Evolutionary conservation across 805 yeast species (phyloP).

Genomic region (Lachancea sp.): DNA sequence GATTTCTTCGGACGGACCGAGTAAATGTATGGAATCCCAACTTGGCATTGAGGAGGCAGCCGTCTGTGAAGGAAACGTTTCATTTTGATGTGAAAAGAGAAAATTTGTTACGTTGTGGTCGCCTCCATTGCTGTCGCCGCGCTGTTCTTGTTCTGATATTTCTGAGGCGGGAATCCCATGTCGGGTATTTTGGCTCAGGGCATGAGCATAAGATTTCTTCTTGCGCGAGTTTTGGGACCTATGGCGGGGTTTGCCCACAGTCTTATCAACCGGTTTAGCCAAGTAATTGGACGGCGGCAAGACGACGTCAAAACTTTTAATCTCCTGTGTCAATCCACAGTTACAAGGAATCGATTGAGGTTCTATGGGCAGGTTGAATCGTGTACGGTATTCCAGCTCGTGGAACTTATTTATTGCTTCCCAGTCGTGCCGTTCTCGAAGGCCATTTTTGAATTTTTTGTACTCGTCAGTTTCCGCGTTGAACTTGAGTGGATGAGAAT

Average conservation of each 20-base stretch:
- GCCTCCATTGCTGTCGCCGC: no score
- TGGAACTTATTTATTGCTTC: constrained; percentile 33
- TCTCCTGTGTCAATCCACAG: constrained; percentile 34
- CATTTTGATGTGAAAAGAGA: no score
- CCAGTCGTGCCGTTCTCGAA: constrained; percentile 26
- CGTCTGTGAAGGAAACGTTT: background rate
- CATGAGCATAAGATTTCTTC: constrained; percentile 5
- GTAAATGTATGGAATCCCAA: constrained; percentile 2
- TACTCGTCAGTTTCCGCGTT: constrained; percentile 33
- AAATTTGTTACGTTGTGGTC: no score
- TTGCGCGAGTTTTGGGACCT: constrained; percentile 5
- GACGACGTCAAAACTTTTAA: constrained; percentile 31
- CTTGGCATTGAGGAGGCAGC: background rate
- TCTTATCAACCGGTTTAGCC: constrained; percentile 7
- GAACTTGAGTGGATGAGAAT: constrained; percentile 45
- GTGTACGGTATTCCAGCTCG: constrained; percentile 32
- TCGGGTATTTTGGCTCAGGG: constrained; percentile 6
- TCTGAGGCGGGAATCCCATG: constrained; percentile 3
- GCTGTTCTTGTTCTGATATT: no score
- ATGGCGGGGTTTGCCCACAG: constrained; percentile 11
- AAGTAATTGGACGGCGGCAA: constrained; percentile 25
- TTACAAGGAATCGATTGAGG: constrained; percentile 32
- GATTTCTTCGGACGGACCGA: constrained; percentile 22
- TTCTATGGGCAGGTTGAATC: constrained; percentile 29
- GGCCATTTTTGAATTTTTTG: constrained; percentile 29